These are phyloP conservation scores for Salix caprea DNA, from an alignment of 345 rosid genomes.

Conservation along the genomic window DNA sequence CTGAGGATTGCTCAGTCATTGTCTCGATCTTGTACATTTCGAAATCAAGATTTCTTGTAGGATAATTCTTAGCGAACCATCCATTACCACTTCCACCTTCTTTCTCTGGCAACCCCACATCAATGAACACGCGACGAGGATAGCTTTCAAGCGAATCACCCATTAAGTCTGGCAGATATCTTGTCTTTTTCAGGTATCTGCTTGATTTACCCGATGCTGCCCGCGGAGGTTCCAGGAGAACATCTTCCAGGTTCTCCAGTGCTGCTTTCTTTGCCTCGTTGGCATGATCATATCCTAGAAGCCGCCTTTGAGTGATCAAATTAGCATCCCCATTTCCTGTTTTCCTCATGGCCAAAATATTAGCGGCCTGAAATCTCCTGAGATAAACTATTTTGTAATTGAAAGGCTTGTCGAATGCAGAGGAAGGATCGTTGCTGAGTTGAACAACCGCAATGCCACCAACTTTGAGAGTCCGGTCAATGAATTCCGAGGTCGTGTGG, in stretches of 20 bases:
- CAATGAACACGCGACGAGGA: slow-evolving; percentile 58
- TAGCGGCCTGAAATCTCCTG: slow-evolving; percentile 27
- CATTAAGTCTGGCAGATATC: slow-evolving; percentile 54
- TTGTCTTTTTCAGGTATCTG: slow-evolving; percentile 48
- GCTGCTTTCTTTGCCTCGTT: slow-evolving; percentile 49
- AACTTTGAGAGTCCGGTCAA: slow-evolving; percentile 53
- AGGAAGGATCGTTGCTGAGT: slow-evolving; percentile 24
- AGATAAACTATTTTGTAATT: slow-evolving; percentile 53
- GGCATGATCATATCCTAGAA: slow-evolving; percentile 17
- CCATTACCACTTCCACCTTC: slow-evolving; percentile 44
- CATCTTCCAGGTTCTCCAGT: slow-evolving; percentile 61
- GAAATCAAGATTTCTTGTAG: slow-evolving; percentile 58
- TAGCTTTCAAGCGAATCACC: slow-evolving; percentile 57
- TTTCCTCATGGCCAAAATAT: slow-evolving; percentile 55
- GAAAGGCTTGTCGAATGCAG: slow-evolving; percentile 28
- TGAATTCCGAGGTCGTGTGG: slow-evolving; percentile 32
- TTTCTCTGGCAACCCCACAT: slow-evolving; percentile 47
- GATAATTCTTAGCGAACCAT: slow-evolving; percentile 68
- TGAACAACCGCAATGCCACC: slow-evolving; percentile 54
- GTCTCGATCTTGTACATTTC: slow-evolving; percentile 70
- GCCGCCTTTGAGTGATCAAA: slow-evolving; percentile 27
- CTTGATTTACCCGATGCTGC: slow-evolving; percentile 57
- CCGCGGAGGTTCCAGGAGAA: slow-evolving; percentile 75
- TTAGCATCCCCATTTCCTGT: slow-evolving; percentile 9
- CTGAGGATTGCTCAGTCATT: slow-evolving; percentile 20